These are phyloP conservation scores for Penstemon eatonii DNA, from an alignment of 257 asterid genomes.

Conservation along the genomic window DNA sequence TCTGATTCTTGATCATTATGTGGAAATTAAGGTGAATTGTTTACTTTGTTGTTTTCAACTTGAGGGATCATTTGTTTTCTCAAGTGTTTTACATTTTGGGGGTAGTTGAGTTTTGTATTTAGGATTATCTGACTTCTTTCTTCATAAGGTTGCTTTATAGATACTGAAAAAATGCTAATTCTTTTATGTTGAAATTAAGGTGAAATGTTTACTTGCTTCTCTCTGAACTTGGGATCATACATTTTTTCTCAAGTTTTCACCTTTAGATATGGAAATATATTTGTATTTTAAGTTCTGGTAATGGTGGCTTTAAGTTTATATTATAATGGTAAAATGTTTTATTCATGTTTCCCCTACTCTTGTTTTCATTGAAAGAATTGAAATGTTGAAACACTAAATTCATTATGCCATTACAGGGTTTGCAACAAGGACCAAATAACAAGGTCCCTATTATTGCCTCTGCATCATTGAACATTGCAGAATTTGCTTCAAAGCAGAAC, in stretches of 20 bases:
- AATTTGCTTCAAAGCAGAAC: conserved; percentile 41
- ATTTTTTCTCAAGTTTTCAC: background rate
- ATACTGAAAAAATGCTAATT: background rate
- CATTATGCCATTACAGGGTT: conserved; percentile 42
- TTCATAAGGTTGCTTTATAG: too few species aligned
- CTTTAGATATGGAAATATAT: too few species aligned
- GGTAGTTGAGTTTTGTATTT: background rate
- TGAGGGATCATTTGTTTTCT: background rate
- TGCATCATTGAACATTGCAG: conserved; percentile 59
- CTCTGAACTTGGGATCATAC: background rate
- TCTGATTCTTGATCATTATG: background rate
- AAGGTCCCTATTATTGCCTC: conserved; percentile 38
- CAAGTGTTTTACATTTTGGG: background rate
- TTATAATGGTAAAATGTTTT: too few species aligned
- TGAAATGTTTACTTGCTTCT: background rate
- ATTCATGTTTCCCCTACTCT: background rate
- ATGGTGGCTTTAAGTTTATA: too few species aligned
- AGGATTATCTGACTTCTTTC: too few species aligned
- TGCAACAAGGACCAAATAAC: conserved; percentile 41
- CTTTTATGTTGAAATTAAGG: background rate
- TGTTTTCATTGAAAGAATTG: background rate
- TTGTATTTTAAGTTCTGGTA: too few species aligned
- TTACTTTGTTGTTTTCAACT: background rate
- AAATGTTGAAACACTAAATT: conserved; percentile 6
- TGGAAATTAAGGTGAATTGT: background rate